These are phyloP conservation scores for Nemania sp. DNA, from an alignment of 2,329 filamentous ascomycete species.

Conservation along the genomic window DNA sequence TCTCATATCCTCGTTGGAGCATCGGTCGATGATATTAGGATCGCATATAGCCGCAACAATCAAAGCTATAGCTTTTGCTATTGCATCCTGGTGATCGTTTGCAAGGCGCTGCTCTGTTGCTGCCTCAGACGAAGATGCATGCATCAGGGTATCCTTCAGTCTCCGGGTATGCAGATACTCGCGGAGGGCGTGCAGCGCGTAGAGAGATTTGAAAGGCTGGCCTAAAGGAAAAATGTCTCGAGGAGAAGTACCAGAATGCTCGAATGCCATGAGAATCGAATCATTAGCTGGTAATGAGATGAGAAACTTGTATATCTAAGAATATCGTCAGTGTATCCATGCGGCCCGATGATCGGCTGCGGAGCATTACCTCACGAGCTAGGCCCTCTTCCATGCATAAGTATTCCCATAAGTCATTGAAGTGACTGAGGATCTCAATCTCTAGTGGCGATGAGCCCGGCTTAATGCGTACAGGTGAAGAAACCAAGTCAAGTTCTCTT, in stretches of 20 bases:
- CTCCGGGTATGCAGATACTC: constrained; percentile 58
- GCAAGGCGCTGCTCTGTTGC: constrained; percentile 30
- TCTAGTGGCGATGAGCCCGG: constrained; percentile 67
- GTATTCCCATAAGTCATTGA: constrained; percentile 80
- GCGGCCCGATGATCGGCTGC: not conserved
- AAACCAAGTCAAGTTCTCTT: constrained; percentile 53
- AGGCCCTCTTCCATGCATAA: constrained; percentile 73
- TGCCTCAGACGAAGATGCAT: constrained; percentile 30
- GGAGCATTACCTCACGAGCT: constrained; percentile 62
- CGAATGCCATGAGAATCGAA: constrained; percentile 62
- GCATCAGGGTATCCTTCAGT: constrained; percentile 35
- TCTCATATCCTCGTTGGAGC: constrained; percentile 48
- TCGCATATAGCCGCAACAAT: constrained; percentile 65
- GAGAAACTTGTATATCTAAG: constrained; percentile 70
- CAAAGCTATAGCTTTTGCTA: constrained; percentile 54
- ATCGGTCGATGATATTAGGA: constrained; percentile 52
- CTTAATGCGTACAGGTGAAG: constrained; percentile 49
- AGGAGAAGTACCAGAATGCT: constrained; percentile 55
- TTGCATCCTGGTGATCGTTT: constrained; percentile 39
- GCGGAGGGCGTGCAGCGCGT: constrained; percentile 68
- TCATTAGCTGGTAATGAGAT: constrained; percentile 70
- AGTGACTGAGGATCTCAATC: constrained; percentile 77
- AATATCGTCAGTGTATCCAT: constrained; percentile 7
- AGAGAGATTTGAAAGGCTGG: constrained; percentile 73
- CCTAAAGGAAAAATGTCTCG: constrained; percentile 67